phyloP scores from a whole-genome alignment of 1,284 basidiomycete species.

The Ganoderma leucocontextum region DNA sequence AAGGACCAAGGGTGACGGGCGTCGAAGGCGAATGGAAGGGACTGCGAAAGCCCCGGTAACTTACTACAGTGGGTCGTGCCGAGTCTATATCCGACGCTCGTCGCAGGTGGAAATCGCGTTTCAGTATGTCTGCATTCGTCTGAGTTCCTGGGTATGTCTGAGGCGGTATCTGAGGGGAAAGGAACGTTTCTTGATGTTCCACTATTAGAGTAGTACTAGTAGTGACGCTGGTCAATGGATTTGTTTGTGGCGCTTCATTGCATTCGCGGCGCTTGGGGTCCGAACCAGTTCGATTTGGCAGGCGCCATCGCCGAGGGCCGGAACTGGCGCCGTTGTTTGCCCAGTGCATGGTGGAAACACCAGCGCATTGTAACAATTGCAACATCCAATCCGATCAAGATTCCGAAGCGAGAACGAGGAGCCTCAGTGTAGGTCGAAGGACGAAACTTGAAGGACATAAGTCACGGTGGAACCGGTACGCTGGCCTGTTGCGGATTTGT shows the following conservation, averaged over 20 bases:
- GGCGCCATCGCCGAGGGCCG: not conserved
- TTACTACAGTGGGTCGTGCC: not conserved
- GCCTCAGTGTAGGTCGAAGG: no score
- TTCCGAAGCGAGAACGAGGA: not conserved
- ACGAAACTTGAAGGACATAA: no score
- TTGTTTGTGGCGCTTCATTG: no score
- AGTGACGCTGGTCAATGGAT: no score
- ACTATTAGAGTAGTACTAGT: no score
- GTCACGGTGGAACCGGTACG: no score
- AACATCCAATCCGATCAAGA: not conserved
- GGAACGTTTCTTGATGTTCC: no score
- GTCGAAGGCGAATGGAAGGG: no score
- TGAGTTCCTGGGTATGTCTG: not conserved
- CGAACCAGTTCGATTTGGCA: conserved; percentile 1
- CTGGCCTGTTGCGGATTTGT: no score
- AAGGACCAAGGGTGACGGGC: not conserved
- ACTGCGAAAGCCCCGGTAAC: not conserved
- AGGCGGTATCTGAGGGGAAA: no score
- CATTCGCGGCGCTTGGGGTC: no score
- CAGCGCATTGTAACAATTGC: not conserved
- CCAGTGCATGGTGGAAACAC: not conserved
- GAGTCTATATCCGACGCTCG: not conserved
- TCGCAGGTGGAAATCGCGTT: no score
- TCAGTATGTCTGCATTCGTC: not conserved
- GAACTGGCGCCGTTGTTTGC: not conserved